Evolutionary conservation across 2,329 filamentous ascomycete species (phyloP).

Genomic region (Aureobasidium sp.): DNA sequence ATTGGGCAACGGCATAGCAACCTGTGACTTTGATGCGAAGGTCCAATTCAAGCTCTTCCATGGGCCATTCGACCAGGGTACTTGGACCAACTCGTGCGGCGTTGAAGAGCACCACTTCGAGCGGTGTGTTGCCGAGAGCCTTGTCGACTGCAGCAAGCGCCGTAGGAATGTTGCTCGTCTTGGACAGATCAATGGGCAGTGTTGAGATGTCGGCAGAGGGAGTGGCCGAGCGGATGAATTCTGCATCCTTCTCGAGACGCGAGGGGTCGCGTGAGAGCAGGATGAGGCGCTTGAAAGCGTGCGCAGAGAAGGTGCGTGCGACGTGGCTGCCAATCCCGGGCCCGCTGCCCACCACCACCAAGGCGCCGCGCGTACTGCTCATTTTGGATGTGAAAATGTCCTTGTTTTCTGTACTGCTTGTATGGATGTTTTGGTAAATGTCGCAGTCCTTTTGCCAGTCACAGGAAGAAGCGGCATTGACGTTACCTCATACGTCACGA

Average conservation of each 20-base stretch:
- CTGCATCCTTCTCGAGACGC: constrained; percentile 32
- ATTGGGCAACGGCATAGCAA: constrained; percentile 41
- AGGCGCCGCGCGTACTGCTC: constrained; percentile 15
- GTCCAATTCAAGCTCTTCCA: constrained; percentile 42
- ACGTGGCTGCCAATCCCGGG: constrained; percentile 41
- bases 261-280: constrained; percentile 38
- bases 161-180: constrained; percentile 30
- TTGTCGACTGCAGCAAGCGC: constrained; percentile 32
- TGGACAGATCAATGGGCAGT: constrained; percentile 37
- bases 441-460: background rate
- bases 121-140: constrained; percentile 31
- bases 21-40: constrained; percentile 43
- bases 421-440: background rate
- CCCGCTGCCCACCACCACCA: constrained; percentile 38
- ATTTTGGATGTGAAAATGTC: background rate
- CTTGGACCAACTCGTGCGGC: constrained; percentile 41
- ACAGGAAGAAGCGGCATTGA: background rate
- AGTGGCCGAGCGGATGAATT: constrained; percentile 25
- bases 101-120: constrained; percentile 47
- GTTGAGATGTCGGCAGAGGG: constrained; percentile 36
- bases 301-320: constrained; percentile 35
- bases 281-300: constrained; percentile 40
- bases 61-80: constrained; percentile 34
- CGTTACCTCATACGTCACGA: background rate
- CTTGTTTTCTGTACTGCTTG: background rate